phyloP scores from a whole-genome alignment of 176 grass and related monocot genomes.

The Carex kokanica region DNA sequence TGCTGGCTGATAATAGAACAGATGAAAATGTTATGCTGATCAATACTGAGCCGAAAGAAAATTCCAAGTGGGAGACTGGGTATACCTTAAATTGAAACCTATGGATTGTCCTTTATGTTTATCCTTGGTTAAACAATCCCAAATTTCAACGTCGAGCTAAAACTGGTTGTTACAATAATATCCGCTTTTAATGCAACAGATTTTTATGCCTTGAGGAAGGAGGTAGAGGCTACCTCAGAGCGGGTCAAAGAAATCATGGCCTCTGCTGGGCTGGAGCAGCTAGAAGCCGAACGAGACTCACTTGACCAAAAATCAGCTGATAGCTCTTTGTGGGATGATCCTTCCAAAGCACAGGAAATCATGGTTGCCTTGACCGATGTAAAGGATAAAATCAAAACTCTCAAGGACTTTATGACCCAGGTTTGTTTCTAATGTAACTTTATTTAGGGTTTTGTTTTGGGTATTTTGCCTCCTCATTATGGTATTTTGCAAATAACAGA shows the following conservation, averaged over 20 bases:
- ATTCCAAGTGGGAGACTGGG: neutral
- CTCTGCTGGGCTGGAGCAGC: conserved; percentile 53
- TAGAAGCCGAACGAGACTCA: conserved; percentile 50
- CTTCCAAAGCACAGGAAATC: conserved; percentile 78
- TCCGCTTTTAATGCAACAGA: conserved; percentile 28
- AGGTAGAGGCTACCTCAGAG: conserved; percentile 61
- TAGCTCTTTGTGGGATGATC: conserved; percentile 90
- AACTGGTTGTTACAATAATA: neutral
- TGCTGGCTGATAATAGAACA: neutral
- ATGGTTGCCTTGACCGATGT: conserved; percentile 79
- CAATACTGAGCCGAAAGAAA: neutral
- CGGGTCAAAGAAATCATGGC: conserved; percentile 64
- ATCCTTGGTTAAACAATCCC: neutral
- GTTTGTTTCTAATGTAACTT: conserved; percentile 29
- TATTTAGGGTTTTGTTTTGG: neutral
- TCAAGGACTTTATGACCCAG: conserved; percentile 71
- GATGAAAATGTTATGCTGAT: neutral
- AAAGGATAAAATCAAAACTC: conserved; percentile 82
- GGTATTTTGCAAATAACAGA: neutral
- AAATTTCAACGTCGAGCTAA: neutral
- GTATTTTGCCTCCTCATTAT: neutral
- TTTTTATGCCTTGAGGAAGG: conserved; percentile 88
- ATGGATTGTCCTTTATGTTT: neutral
- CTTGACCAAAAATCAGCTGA: conserved; percentile 72
- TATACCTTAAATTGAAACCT: neutral